Conservation (phyloP, 2,329 filamentous ascomycete species). For the Emergomyces orientalis region DNA sequence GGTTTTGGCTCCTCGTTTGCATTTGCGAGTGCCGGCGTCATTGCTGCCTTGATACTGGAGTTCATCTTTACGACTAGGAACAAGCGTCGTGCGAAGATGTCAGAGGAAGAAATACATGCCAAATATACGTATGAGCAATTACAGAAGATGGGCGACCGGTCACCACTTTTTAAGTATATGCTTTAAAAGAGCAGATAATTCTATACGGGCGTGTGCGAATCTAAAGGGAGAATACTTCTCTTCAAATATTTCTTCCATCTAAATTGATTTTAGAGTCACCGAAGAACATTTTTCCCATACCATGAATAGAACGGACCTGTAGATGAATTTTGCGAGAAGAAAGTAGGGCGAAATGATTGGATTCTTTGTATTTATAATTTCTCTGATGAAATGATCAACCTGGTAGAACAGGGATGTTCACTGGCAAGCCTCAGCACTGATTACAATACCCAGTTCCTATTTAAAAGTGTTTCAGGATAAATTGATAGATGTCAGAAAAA, state of each 20-base stretch:
- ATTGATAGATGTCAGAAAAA: too few species aligned
- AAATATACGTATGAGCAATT: slow-evolving; percentile 29
- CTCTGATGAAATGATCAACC: too few species aligned
- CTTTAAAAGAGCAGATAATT: neutral
- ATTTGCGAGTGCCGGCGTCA: slow-evolving; percentile 20
- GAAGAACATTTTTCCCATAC: neutral
- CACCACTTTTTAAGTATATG: slow-evolving; percentile 30
- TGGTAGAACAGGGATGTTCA: too few species aligned
- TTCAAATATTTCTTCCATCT: neutral
- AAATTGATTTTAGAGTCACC: neutral
- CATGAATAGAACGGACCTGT: neutral
- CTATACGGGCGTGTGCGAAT: neutral
- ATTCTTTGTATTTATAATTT: neutral
- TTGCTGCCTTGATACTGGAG: slow-evolving; percentile 20
- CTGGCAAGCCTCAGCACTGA: too few species aligned
- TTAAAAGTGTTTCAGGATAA: too few species aligned
- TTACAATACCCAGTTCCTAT: too few species aligned
- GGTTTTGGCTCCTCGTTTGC: slow-evolving; percentile 26
- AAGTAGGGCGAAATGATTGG: neutral
- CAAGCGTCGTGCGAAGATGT: slow-evolving; percentile 24
- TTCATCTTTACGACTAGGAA: slow-evolving; percentile 26
- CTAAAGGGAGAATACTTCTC: neutral
- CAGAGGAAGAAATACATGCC: slow-evolving; percentile 25
- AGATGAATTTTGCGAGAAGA: neutral
- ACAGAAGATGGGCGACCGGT: slow-evolving; percentile 30